Conservation (phyloP, 805 yeast species). For the Blastobotrys peoriensis region DNA sequence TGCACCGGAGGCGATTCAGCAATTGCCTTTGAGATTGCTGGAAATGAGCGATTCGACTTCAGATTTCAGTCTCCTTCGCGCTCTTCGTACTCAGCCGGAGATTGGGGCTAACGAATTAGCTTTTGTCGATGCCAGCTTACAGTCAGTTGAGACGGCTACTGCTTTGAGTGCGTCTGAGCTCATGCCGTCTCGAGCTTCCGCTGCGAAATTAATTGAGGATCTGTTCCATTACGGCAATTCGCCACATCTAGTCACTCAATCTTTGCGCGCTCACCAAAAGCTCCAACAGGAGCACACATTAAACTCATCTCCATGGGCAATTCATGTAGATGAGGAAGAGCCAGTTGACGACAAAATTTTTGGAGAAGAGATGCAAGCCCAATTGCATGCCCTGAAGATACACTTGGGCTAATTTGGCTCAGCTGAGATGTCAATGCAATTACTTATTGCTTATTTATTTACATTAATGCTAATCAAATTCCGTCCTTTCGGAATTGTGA, state of each 20-base stretch:
- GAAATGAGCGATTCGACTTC: too few relatives aligned
- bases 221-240: background rate
- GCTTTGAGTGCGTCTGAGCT: background rate
- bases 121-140: too few relatives aligned
- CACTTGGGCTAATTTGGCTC: too few relatives aligned
- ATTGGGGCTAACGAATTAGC: too few relatives aligned
- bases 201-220: background rate
- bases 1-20: too few relatives aligned
- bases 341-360: slow-evolving; percentile 1
- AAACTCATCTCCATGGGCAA: background rate
- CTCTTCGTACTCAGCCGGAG: too few relatives aligned
- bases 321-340: background rate
- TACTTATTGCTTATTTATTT: slow-evolving; percentile 5
- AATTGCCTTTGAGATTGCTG: too few relatives aligned
- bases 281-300: background rate
- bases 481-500: slow-evolving; percentile 37
- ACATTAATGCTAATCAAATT: slow-evolving; percentile 19
- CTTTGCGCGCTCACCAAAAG: background rate
- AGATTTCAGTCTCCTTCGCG: too few relatives aligned
- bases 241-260: background rate
- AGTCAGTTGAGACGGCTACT: background rate
- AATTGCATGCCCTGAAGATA: too few relatives aligned
- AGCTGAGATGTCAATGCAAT: too few relatives aligned
- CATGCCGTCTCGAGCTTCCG: background rate
- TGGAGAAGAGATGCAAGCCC: too few relatives aligned